Conservation (phyloP, 352 stramenopile species). For the Phytophthora europaea region DNA sequence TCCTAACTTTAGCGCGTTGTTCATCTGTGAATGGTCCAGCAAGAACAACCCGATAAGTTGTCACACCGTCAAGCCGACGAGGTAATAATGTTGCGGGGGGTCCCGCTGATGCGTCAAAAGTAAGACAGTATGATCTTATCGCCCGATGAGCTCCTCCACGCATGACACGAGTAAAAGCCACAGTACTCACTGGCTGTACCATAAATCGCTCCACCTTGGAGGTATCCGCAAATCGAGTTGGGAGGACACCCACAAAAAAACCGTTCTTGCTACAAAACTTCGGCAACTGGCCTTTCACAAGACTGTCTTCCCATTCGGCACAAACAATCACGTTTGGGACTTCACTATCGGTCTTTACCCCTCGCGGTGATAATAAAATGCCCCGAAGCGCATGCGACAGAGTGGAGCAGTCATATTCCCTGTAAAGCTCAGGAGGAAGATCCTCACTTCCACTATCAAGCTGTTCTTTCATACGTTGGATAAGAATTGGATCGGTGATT, state of each 20-base stretch:
- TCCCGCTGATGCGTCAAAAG: neutral
- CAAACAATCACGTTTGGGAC: neutral
- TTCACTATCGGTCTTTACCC: no score
- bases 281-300: neutral
- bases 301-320: neutral
- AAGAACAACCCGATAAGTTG: neutral
- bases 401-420: no score
- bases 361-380: no score
- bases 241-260: neutral
- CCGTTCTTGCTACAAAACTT: neutral
- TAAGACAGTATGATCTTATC: neutral
- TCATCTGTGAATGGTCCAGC: neutral
- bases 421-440: no score
- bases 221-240: neutral
- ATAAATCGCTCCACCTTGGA: neutral
- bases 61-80: no score
- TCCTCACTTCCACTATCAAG: no score
- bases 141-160: neutral
- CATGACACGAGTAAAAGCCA: no score
- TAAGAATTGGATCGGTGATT: no score
- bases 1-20: neutral
- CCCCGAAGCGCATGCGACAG: no score
- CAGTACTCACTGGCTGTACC: neutral
- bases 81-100: neutral
- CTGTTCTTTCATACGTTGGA: no score